Conservation (phyloP, 2,329 filamentous ascomycete genomes). For the Colletotrichum noveboracense region DNA sequence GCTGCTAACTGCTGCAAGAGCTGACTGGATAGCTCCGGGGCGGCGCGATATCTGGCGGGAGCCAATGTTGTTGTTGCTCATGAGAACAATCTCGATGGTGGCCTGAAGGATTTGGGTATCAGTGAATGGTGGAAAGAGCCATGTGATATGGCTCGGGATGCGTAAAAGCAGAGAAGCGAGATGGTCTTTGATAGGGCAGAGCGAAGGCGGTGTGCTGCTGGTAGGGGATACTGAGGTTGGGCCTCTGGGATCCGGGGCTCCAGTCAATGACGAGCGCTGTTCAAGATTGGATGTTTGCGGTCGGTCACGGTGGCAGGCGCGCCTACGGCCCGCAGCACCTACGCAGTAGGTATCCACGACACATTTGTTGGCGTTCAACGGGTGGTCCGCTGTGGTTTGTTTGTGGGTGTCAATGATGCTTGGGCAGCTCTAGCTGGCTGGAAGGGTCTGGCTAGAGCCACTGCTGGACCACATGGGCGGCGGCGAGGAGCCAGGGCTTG, state of each 20-base stretch:
- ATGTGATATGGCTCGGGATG: not conserved
- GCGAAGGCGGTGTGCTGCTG: constrained; percentile 4
- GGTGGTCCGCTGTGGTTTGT: not conserved
- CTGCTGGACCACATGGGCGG: not conserved
- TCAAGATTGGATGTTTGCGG: not conserved
- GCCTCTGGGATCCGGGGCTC: not conserved
- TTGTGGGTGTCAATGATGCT: not conserved
- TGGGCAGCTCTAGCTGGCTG: constrained; percentile 8
- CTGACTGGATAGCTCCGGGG: not conserved
- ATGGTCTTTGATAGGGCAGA: not conserved
- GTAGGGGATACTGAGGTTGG: not conserved
- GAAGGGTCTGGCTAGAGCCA: constrained; percentile 3
- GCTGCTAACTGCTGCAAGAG: not conserved
- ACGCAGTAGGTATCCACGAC: not conserved
- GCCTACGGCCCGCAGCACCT: not conserved
- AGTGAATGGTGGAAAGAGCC: not conserved
- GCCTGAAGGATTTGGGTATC: not conserved
- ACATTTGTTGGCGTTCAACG: not conserved
- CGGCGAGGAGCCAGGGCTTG: not conserved
- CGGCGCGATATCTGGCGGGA: not conserved
- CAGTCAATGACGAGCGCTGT: not conserved
- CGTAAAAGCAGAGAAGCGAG: not conserved
- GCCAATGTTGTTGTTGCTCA: not conserved
- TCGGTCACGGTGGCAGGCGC: constrained; percentile 3
- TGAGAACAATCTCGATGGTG: not conserved